Evolutionary conservation across 2,329 filamentous ascomycete genomes (phyloP), one percentile per base, ranked within the genome.

Genomic region (Botryotinia calthae): DNA sequence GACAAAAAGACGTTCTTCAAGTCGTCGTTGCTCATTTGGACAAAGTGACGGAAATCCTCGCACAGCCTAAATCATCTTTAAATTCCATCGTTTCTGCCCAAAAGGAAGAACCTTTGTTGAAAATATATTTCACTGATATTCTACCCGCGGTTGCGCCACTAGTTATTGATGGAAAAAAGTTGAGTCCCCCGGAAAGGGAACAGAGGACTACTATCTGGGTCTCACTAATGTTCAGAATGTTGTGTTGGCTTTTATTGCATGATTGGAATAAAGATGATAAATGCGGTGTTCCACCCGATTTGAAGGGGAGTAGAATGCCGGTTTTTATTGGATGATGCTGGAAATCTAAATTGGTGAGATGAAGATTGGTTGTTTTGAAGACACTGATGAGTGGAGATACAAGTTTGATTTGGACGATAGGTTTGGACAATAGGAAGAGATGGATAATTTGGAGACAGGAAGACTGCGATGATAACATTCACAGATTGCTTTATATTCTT

Each of bases 181-280:
- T 67, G 6, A 75, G 66, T 20, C 72, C 54, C 40, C n/a, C 70
- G 16, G 73, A 74, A n/a, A 77, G 72, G 59, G 76, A 78, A n/a
- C 22, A 75, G 31, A 74, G 73, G 37, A 71, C 74, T n/a, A 82
- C 84, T 12, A 83, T 87, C n/a, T 88, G 87, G 87, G 86, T 85
- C 75, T 85, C 84, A 12, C 80, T 89, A 28, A 82, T 88, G 6
- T 86, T 88, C 74, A 81, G 87, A 40, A 89, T 88, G 87, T 82
- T 88, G 37, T 88, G 86, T 77, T 88, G 87, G 87, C 79, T 88
- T 70, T 82, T 86, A 80, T 79, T 89, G 74, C 87, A 89, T 76
- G 86, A 89, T 76, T 88, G 89, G 70, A 82, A 87, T 78, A 86
- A 85, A 77, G 82, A 84, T 73, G 87, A 89, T 72, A 81, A 85